Evolutionary conservation across 2,329 filamentous ascomycete genomes (phyloP).

Genomic region (Beauveria bassiana): DNA sequence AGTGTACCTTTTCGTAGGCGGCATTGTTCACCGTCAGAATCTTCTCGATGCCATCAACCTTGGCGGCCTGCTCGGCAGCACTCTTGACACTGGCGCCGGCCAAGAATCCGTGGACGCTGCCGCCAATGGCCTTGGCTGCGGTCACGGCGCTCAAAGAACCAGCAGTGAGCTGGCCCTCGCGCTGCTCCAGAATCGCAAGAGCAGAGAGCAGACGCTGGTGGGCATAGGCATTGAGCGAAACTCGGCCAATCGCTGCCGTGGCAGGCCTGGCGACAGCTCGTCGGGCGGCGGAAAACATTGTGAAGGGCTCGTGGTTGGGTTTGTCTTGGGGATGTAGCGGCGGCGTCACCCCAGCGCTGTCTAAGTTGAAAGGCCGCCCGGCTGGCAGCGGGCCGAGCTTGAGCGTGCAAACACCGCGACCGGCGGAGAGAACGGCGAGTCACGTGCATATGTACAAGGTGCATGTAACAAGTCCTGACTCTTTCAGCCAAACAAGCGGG

Average conservation of each 20-base stretch:
- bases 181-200: conserved; percentile 86
- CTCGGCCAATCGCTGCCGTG: conserved; percentile 21
- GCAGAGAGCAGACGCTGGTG: conserved; percentile 63
- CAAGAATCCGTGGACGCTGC: conserved; percentile 76
- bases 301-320: conserved; percentile 11
- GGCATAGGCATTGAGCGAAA: conserved; percentile 23
- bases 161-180: conserved; percentile 75
- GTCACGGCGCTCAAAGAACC: conserved; percentile 79
- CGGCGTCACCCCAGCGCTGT: background rate
- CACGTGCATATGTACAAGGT: background rate
- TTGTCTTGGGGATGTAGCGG: background rate
- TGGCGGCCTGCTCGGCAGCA: conserved; percentile 76
- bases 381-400: conserved; percentile 10
- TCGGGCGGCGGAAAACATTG: conserved; percentile 26
- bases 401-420: background rate
- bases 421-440: conserved; percentile 11
- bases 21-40: conserved; percentile 81
- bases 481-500: background rate
- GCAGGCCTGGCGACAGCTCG: conserved; percentile 21
- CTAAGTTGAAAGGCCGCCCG: background rate
- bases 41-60: conserved; percentile 86
- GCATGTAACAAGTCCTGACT: background rate
- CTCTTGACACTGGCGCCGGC: conserved; percentile 71
- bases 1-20: conserved; percentile 80
- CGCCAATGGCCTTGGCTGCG: conserved; percentile 80